phyloP scores from a whole-genome alignment of 1,284 basidiomycete genomes.

The Pyrrhoderma noxium region DNA sequence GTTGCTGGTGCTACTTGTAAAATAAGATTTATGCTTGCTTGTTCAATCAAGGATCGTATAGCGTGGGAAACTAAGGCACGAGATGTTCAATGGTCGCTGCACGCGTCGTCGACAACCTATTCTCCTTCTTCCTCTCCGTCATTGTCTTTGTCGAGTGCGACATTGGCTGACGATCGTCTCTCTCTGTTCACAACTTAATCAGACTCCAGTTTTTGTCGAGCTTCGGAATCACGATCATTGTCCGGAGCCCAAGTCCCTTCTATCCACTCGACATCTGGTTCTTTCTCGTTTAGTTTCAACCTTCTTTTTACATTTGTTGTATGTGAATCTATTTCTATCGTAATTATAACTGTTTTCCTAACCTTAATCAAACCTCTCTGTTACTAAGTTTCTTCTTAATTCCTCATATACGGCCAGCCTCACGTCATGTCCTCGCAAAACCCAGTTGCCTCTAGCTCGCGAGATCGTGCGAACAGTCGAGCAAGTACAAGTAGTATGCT shows the following conservation, averaged over 20 bases:
- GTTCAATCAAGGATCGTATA: background rate
- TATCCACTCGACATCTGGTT: conserved; percentile 6
- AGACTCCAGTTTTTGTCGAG: conserved; percentile 14
- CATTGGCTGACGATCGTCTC: conserved; percentile 9
- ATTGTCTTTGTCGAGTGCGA: conserved; percentile 11
- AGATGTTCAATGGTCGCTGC: conserved; percentile 3
- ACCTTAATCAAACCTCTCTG: background rate
- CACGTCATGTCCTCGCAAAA: conserved; percentile 16
- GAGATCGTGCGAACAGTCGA: conserved; percentile 15
- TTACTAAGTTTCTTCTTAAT: no score
- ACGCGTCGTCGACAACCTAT: conserved; percentile 2
- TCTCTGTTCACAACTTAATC: conserved; percentile 6
- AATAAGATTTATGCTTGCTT: no score
- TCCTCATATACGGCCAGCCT: conserved; percentile 3
- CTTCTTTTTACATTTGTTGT: conserved; percentile 1
- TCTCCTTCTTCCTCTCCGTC: conserved; percentile 12
- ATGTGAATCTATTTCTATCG: background rate
- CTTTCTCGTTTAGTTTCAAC: conserved; percentile 11
- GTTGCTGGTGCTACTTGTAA: no score
- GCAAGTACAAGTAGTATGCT: conserved; percentile 16
- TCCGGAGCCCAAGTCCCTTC: conserved; percentile 6
- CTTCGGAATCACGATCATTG: conserved; percentile 10
- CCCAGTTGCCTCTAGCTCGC: conserved; percentile 15
- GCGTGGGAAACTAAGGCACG: conserved; percentile 6
- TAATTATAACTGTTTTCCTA: background rate